Percentiles rank a stretch among this genome's conserved stretches.
These are phyloP conservation scores for Canariomyces notabilis DNA, from an alignment of 2,329 filamentous ascomycete genomes.

Conservation along the genomic window DNA sequence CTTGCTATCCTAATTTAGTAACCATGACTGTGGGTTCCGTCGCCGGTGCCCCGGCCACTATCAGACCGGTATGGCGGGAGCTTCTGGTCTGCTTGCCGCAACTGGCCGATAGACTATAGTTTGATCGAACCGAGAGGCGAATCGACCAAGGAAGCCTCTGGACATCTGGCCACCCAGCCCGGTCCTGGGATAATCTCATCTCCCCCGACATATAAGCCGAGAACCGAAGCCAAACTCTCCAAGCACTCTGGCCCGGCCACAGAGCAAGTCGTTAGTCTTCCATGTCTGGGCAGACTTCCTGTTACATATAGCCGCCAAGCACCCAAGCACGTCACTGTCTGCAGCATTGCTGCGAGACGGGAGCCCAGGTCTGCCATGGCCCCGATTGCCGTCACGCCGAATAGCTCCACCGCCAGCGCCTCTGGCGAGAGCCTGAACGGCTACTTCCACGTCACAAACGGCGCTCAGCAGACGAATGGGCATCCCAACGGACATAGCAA, in stretches of 20 bases:
- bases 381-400: constrained; percentile 29
- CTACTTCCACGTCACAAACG: constrained; percentile 24
- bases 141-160: neutral
- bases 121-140: constrained; percentile 9
- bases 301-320: constrained; percentile 14
- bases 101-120: no score
- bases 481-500: constrained; percentile 17
- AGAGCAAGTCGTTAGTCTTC: constrained; percentile 12
- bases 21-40: constrained; percentile 12
- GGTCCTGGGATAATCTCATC: neutral
- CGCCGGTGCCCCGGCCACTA: constrained; percentile 8
- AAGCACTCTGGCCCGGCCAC: constrained; percentile 3
- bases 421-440: constrained; percentile 27
- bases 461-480: constrained; percentile 16
- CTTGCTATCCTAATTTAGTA: constrained; percentile 19
- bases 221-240: constrained; percentile 19
- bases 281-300: constrained; percentile 8
- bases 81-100: constrained; percentile 5
- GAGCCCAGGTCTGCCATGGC: constrained; percentile 21
- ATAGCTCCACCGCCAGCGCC: constrained; percentile 27
- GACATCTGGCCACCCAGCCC: neutral
- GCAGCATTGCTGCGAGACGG: constrained; percentile 8
- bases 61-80: constrained; percentile 14
- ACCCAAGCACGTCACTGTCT: constrained; percentile 10
- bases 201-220: constrained; percentile 23